Percentiles rank a stretch among this genome's conserved stretches.
These are phyloP conservation scores for Elsinoe arachidis DNA, from an alignment of 2,329 filamentous ascomycete species.

Conservation along the genomic window DNA sequence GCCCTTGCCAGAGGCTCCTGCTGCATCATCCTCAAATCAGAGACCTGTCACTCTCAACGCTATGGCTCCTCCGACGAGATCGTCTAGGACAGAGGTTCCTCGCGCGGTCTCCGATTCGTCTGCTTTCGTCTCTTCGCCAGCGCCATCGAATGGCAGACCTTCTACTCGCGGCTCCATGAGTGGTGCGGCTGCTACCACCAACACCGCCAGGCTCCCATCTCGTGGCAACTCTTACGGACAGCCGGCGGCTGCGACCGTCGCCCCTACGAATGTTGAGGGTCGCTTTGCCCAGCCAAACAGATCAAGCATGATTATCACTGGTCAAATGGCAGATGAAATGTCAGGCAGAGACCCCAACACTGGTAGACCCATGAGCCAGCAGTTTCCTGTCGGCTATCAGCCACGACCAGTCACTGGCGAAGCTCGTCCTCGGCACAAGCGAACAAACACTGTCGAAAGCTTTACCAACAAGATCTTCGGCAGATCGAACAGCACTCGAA, in stretches of 20 bases:
- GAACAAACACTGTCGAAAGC: conserved; percentile 47
- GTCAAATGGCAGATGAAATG: conserved; percentile 50
- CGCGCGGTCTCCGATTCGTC: conserved; percentile 43
- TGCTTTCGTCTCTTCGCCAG: conserved; percentile 32
- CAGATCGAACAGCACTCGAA: conserved; percentile 42
- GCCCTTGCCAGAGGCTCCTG: conserved; percentile 27
- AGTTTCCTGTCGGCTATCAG: conserved; percentile 44
- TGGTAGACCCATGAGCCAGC: conserved; percentile 52
- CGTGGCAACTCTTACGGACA: conserved; percentile 74
- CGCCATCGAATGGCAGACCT: conserved; percentile 48
- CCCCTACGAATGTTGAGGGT: conserved; percentile 80
- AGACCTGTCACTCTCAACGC: conserved; percentile 16
- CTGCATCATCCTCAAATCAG: conserved; percentile 8
- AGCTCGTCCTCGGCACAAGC: conserved; percentile 44
- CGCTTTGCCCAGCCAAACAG: conserved; percentile 70
- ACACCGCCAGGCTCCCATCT: conserved; percentile 55
- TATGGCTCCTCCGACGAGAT: conserved; percentile 30
- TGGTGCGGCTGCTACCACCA: conserved; percentile 25
- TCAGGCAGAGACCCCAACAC: conserved; percentile 44
- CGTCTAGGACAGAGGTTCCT: conserved; percentile 37
- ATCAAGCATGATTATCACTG: conserved; percentile 62
- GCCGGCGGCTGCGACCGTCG: conserved; percentile 76
- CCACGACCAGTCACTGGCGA: conserved; percentile 40
- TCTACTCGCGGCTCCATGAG: conserved; percentile 70
- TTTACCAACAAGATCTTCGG: conserved; percentile 79